Evolutionary conservation across 2,329 filamentous ascomycete species (phyloP).

Genomic region (Aspergillus viridinutans): DNA sequence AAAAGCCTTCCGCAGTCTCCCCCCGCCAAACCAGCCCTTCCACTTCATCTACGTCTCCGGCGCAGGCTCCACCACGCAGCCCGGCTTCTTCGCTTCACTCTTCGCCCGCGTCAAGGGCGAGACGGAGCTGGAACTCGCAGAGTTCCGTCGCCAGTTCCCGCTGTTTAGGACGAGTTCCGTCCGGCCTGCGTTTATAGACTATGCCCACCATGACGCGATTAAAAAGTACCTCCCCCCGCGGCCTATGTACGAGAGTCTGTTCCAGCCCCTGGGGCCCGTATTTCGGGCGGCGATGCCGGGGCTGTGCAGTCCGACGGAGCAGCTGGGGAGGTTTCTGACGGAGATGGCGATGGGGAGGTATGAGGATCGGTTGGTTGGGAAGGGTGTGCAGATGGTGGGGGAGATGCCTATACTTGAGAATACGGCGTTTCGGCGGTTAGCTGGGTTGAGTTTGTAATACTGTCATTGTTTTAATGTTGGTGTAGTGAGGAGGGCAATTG

Average conservation of each 20-base stretch:
- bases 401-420: not conserved
- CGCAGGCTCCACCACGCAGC: constrained; percentile 32
- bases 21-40: constrained; percentile 47
- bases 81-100: constrained; percentile 51
- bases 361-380: not conserved
- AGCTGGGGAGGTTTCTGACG: constrained; percentile 45
- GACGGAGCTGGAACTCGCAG: constrained; percentile 56
- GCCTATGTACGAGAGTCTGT: not conserved
- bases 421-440: not conserved
- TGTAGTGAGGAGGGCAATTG: not conserved
- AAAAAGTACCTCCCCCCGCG: constrained; percentile 31
- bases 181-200: constrained; percentile 59
- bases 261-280: not conserved
- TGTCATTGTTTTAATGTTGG: no score
- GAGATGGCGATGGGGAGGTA: constrained; percentile 38
- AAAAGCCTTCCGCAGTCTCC: constrained; percentile 52
- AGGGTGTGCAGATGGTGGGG: not conserved
- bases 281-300: not conserved
- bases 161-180: constrained; percentile 53
- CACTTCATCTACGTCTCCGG: constrained; percentile 69
- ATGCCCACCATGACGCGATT: constrained; percentile 28
- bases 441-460: not conserved
- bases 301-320: not conserved
- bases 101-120: constrained; percentile 65
- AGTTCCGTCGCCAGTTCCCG: constrained; percentile 41